A percentile compares a stretch with the other conserved stretches of the same genome.
phyloP scores from a whole-genome alignment of 1,284 basidiomycete genomes.

The Chondrostereum purpureum region DNA sequence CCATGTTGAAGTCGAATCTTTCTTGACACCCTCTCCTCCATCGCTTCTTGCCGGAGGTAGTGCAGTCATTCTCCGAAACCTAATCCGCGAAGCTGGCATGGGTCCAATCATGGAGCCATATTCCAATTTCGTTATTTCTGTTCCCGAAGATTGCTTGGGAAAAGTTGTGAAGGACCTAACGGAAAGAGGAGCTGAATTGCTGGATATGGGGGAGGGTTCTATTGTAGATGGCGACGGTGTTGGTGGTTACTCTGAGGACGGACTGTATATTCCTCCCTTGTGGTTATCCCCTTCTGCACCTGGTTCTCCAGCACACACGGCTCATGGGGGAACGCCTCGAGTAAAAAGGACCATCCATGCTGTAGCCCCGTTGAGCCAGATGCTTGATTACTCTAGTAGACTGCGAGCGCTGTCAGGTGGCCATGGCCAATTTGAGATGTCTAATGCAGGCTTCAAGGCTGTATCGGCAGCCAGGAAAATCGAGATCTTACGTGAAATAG shows the following conservation, averaged over 20 bases:
- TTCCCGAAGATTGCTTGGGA: conserved; percentile 61
- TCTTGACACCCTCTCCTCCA: conserved; percentile 36
- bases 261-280: conserved; percentile 67
- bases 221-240: conserved; percentile 28
- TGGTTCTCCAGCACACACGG: conserved; percentile 18
- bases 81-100: conserved; percentile 50
- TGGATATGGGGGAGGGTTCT: conserved; percentile 49
- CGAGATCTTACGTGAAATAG: conserved; percentile 73
- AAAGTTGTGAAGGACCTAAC: conserved; percentile 73
- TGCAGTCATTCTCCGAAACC: conserved; percentile 54
- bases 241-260: conserved; percentile 47
- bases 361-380: conserved; percentile 68
- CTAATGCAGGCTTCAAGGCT: conserved; percentile 64
- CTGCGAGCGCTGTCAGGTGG: conserved; percentile 79
- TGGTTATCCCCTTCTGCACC: conserved; percentile 64
- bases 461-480: conserved; percentile 53
- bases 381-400: conserved; percentile 76
- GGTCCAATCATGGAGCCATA: conserved; percentile 75
- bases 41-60: conserved; percentile 60
- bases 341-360: conserved; percentile 60
- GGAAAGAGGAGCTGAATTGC: conserved; percentile 67
- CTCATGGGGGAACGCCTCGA: conserved; percentile 25
- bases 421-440: conserved; percentile 76
- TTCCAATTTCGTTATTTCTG: conserved; percentile 56
- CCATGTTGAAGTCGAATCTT: conserved; percentile 45